Evolutionary conservation across 73 alveolate genomes (phyloP), one percentile per base, ranked within the genome.

Genomic region (Paramecium biaurelia): DNA sequence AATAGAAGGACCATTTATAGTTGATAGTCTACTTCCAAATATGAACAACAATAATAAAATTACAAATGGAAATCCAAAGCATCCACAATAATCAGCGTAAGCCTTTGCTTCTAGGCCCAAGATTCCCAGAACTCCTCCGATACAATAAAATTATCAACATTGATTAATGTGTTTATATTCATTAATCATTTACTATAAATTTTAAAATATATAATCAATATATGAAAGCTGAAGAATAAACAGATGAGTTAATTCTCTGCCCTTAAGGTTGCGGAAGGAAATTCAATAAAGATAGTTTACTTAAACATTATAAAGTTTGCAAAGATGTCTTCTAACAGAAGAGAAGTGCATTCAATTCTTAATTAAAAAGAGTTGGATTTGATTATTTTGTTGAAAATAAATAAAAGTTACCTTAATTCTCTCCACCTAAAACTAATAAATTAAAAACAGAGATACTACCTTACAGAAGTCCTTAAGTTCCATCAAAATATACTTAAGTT

Each of bases 121-220:
- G 37, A 79, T 79, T 41, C 76, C 74, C 7, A 79, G 90, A 79
- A 79, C 76, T 79, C 89, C 89, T 15, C 89, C 89, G 7, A 18
- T 76, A 4, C 35, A 37, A 37, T 79, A 72, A 26, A 63, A 63
- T 26, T 63, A 63, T 37, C 26, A 35, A 38, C 63, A 72, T 15
- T 72, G 86, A 72, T 12, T 4, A 12, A 14, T 28, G 37, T 2
- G 6, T 30, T 12, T 12, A 63, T 20, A 21, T 63, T 63, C 47
- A 63, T 11, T 63, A 12, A 30, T 47, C 59, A 47, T 47, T 15
- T 47, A 63, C 84, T 63, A 63, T 63, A 30, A 14, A 12, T 23
- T 11, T 30, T 26, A 30, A 63, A 30, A 26, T 26, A 26, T 63
- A 14, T n/a, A 63, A 4, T 30, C n/a, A n/a, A 63, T 63, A 7